These are phyloP conservation scores for Mycena latifolia DNA, from an alignment of 768 basidiomycete species.

Conservation along the genomic window DNA sequence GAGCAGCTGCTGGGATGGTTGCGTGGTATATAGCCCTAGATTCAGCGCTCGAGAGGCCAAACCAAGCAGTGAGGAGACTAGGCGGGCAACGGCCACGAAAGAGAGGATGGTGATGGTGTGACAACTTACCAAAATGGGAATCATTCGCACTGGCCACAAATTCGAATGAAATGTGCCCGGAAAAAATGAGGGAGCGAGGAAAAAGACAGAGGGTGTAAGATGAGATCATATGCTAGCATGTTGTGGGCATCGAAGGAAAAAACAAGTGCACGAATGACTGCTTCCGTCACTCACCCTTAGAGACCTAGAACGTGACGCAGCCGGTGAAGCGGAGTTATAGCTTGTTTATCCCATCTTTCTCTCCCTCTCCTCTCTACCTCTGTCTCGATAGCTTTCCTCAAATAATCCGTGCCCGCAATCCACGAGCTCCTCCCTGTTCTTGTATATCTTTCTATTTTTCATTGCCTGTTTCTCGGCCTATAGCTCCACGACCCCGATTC, in stretches of 20 bases:
- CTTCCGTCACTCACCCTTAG: slow-evolving; percentile 6
- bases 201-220: not conserved
- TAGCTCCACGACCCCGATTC: slow-evolving; percentile 11
- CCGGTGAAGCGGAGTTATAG: slow-evolving; percentile 14
- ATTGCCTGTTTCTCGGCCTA: not conserved
- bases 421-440: slow-evolving; percentile 1
- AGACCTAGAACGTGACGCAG: too few species aligned
- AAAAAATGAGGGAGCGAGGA: not conserved
- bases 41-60: not conserved
- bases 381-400: slow-evolving; percentile 22
- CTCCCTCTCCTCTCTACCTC: slow-evolving; percentile 3
- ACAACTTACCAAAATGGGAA: slow-evolving; percentile 28
- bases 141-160: not conserved
- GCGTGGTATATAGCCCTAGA: not conserved
- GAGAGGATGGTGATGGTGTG: not conserved
- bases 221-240: not conserved
- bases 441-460: slow-evolving; percentile 35
- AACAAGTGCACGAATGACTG: not conserved
- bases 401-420: slow-evolving; percentile 26
- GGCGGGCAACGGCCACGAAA: not conserved
- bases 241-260: not conserved
- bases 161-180: slow-evolving; percentile 13
- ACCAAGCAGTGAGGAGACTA: not conserved
- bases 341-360: slow-evolving; percentile 19
- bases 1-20: not conserved